These are phyloP conservation scores for Bretschneidera sinensis DNA, from an alignment of 345 rosid genomes.

Conservation along the genomic window DNA sequence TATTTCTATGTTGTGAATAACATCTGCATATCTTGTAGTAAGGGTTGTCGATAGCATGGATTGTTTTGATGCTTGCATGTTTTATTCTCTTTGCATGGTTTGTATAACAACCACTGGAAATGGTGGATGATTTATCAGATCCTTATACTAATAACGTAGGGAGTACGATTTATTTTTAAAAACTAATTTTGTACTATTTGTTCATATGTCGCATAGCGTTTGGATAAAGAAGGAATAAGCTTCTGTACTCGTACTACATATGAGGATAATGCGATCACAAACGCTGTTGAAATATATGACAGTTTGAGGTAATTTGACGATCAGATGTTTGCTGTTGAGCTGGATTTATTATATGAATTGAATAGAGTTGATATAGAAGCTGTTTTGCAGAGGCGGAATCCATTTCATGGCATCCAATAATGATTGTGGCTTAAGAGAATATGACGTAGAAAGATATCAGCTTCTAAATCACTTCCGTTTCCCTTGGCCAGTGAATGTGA, in stretches of 20 bases:
- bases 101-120: too few species aligned
- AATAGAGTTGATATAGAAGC: background rate
- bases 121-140: too few species aligned
- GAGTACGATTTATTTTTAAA: too few species aligned
- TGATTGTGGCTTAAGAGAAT: slow-evolving; percentile 45
- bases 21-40: too few species aligned
- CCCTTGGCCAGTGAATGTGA: slow-evolving; percentile 69
- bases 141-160: too few species aligned
- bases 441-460: slow-evolving; percentile 50
- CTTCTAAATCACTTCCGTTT: slow-evolving; percentile 39
- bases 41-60: too few species aligned
- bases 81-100: too few species aligned
- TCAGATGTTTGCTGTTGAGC: background rate
- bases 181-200: slow-evolving; percentile 4
- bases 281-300: slow-evolving; percentile 56
- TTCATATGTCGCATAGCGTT: slow-evolving; percentile 25
- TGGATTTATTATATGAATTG: slow-evolving; percentile 1
- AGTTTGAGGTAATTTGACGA: slow-evolving; percentile 33
- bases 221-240: slow-evolving; percentile 50
- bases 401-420: slow-evolving; percentile 54
- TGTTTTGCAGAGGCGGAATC: slow-evolving; percentile 49
- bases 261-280: slow-evolving; percentile 62
- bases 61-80: too few species aligned
- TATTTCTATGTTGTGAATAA: too few species aligned
- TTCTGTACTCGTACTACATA: slow-evolving; percentile 51